These are phyloP conservation scores for Eimeria acervulina DNA, from an alignment of 169 alveolate genomes.

Conservation along the genomic window DNA sequence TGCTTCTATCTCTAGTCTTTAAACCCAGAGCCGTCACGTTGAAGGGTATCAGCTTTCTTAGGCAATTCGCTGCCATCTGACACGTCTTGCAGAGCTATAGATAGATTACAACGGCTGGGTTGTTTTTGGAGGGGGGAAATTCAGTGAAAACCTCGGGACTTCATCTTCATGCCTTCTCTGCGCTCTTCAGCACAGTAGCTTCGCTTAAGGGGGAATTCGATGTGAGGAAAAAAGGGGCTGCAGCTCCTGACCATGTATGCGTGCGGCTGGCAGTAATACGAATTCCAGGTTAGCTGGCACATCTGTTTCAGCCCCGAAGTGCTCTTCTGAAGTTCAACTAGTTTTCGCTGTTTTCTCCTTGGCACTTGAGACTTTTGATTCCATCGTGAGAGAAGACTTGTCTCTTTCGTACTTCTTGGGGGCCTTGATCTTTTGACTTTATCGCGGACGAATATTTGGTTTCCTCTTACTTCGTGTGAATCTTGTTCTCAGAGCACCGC, in stretches of 20 bases:
- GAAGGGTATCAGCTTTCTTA: neutral
- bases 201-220: constrained; percentile 65
- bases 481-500: constrained; percentile 73
- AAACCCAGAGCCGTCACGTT: neutral
- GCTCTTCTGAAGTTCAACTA: neutral
- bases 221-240: neutral
- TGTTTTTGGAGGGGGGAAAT: neutral
- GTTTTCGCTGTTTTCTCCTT: neutral
- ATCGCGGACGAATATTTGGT: neutral
- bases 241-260: constrained; percentile 37
- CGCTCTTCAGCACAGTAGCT: constrained; percentile 20
- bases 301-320: neutral
- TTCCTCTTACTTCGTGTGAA: too few species aligned
- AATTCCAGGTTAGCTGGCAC: constrained; percentile 42
- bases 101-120: neutral
- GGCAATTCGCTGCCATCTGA: neutral
- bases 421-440: too few species aligned
- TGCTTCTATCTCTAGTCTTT: neutral
- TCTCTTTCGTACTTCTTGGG: neutral
- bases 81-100: neutral
- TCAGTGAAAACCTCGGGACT: neutral
- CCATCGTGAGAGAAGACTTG: neutral
- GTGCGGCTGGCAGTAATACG: constrained; percentile 66
- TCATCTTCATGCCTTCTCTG: neutral
- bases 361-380: neutral